Conservation (phyloP, 1,284 basidiomycete species). For the Puccinia coronata region DNA sequence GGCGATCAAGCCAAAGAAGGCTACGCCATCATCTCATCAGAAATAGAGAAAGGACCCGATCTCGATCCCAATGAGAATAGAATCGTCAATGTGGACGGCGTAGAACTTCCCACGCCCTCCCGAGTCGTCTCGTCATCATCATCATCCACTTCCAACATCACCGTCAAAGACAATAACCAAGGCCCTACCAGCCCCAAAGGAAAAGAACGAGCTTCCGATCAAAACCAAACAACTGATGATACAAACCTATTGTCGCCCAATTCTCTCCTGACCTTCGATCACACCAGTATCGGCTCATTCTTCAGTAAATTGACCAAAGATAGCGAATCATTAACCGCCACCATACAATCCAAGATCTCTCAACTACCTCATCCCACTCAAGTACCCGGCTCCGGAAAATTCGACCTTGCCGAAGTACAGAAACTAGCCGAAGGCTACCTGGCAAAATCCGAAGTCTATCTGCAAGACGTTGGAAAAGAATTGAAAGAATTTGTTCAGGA, state of each 20-base stretch:
- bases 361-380: constrained; percentile 15
- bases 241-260: too few species aligned
- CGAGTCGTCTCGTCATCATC: background rate
- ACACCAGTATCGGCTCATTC: background rate
- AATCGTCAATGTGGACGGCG: constrained; percentile 26
- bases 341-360: constrained; percentile 17
- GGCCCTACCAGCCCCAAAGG: background rate
- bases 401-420: constrained; percentile 38
- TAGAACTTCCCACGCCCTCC: constrained; percentile 4
- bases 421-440: constrained; percentile 43
- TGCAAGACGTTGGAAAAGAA: constrained; percentile 44
- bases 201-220: constrained; percentile 17
- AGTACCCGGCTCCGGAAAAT: background rate
- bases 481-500: constrained; percentile 27
- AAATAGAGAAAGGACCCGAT: constrained; percentile 15
- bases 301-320: constrained; percentile 30
- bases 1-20: constrained; percentile 33
- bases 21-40: constrained; percentile 21
- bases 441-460: constrained; percentile 26
- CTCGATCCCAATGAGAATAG: constrained; percentile 1
- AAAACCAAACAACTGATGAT: background rate
- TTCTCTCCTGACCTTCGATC: background rate
- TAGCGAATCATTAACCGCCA: constrained; percentile 9
- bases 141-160: background rate
- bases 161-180: constrained; percentile 14